Percentiles rank a stretch among this genome's conserved stretches.
Evolutionary conservation across 352 stramenopile genomes (phyloP).

Genomic region (Phytopythium mirpurense): DNA sequence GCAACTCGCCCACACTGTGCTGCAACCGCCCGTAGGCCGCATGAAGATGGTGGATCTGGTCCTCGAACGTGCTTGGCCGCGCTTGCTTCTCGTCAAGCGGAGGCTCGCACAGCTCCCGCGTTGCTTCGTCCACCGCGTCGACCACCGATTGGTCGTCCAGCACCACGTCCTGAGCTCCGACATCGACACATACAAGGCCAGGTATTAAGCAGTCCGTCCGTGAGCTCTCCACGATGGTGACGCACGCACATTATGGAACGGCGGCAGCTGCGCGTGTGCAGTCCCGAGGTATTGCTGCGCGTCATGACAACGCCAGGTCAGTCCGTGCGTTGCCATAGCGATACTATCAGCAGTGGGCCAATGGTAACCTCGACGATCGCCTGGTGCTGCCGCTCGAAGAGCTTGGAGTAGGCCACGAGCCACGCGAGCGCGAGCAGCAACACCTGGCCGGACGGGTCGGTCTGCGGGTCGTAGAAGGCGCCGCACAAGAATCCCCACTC

Average conservation of each 20-base stretch:
- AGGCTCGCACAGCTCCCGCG: not conserved
- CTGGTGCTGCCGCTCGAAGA: constrained; percentile 41
- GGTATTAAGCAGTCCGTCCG: too few species aligned
- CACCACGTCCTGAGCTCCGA: constrained; percentile 19
- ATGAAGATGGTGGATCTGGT: constrained; percentile 36
- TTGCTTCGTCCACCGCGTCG: constrained; percentile 1
- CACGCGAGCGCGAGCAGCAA: constrained; percentile 50
- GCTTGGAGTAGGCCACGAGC: constrained; percentile 38
- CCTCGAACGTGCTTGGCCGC: constrained; percentile 11
- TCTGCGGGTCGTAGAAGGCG: constrained; percentile 26
- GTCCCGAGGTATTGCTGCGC: constrained; percentile 13
- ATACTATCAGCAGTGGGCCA: not conserved
- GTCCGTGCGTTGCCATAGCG: too few species aligned
- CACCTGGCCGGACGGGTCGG: constrained; percentile 21
- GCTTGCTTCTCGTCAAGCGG: not conserved
- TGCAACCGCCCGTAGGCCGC: constrained; percentile 34
- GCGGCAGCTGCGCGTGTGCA: constrained; percentile 21
- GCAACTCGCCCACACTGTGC: constrained; percentile 29
- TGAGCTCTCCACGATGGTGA: not conserved
- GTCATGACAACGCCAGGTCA: not conserved
- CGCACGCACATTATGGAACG: constrained; percentile 28
- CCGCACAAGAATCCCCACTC: constrained; percentile 58
- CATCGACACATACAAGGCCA: too few species aligned
- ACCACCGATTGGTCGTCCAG: constrained; percentile 7
- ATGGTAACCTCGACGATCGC: constrained; percentile 32